These are phyloP conservation scores for Diplodia mutila DNA, from an alignment of 2,329 filamentous ascomycete species.

Conservation along the genomic window DNA sequence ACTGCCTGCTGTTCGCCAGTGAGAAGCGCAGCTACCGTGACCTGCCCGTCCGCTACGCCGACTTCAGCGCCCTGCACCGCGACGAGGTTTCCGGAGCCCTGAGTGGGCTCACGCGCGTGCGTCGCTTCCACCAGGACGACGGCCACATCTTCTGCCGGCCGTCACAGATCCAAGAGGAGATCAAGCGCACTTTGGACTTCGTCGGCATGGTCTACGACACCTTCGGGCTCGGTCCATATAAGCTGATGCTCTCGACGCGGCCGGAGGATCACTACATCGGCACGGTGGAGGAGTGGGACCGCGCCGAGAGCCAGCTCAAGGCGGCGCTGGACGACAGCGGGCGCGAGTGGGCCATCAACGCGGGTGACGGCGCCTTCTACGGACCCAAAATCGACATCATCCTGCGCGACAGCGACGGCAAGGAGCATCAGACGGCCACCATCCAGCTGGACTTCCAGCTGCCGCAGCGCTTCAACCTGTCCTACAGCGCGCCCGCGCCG, in stretches of 20 bases:
- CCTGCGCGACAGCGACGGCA: constrained; percentile 72
- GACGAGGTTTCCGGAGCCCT: constrained; percentile 84
- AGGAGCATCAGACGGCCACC: constrained; percentile 86
- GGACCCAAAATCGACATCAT: constrained; percentile 92
- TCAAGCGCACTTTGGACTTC: constrained; percentile 73
- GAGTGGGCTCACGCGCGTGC: constrained; percentile 79
- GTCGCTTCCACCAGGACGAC: constrained; percentile 88
- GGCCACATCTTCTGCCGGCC: constrained; percentile 91
- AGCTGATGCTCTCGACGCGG: constrained; percentile 76
- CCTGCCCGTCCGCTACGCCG: constrained; percentile 80
- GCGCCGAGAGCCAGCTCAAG: constrained; percentile 68
- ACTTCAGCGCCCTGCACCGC: constrained; percentile 84
- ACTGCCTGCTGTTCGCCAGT: constrained; percentile 81
- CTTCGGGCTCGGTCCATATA: constrained; percentile 72
- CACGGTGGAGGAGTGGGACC: constrained; percentile 68
- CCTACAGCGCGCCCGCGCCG: constrained; percentile 72
- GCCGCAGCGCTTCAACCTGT: constrained; percentile 76
- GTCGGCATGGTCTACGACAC: constrained; percentile 72
- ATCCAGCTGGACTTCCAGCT: constrained; percentile 91
- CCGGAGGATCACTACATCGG: constrained; percentile 80
- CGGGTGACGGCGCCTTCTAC: constrained; percentile 87
- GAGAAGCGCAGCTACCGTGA: constrained; percentile 76
- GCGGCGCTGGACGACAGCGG: constrained; percentile 66
- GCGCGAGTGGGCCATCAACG: constrained; percentile 72
- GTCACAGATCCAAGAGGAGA: constrained; percentile 74